A percentile compares a stretch with the other conserved stretches of the same genome.
phyloP scores from a whole-genome alignment of 176 grass and related monocot species.

The Tuctoria greenei region DNA sequence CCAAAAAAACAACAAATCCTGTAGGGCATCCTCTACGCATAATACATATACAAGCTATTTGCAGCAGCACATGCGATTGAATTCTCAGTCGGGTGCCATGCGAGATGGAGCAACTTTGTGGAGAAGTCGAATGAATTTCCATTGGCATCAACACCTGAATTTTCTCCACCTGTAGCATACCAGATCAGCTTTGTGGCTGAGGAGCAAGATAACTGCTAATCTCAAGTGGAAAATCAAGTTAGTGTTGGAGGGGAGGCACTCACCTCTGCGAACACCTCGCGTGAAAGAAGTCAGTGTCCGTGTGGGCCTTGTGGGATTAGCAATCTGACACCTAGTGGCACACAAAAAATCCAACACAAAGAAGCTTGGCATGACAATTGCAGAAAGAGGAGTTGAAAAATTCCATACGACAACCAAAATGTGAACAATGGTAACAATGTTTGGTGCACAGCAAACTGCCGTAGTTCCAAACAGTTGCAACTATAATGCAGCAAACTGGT shows the following conservation, averaged over 20 bases:
- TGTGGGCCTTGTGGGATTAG: slow-evolving; percentile 61
- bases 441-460: not conserved
- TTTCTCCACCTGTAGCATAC: slow-evolving; percentile 70
- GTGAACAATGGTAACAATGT: not conserved
- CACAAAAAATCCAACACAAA: slow-evolving; percentile 24
- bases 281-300: slow-evolving; percentile 61
- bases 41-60: slow-evolving; percentile 99
- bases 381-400: slow-evolving; percentile 25
- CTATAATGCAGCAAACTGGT: not conserved
- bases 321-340: slow-evolving; percentile 59
- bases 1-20: slow-evolving; percentile 37
- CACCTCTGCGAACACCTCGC: slow-evolving; percentile 69
- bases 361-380: slow-evolving; percentile 26
- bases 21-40: slow-evolving; percentile 58
- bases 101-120: slow-evolving; percentile 81
- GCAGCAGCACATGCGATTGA: slow-evolving; percentile 91
- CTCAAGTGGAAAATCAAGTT: not conserved
- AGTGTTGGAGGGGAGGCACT: slow-evolving; percentile 17
- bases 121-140: slow-evolving; percentile 82
- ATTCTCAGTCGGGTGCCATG: slow-evolving; percentile 90
- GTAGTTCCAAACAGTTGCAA: not conserved
- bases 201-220: slow-evolving; percentile 11
- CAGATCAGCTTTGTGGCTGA: slow-evolving; percentile 1
- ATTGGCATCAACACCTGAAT: slow-evolving; percentile 62
- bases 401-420: not conserved